Conservation (phyloP, 805 yeast species). For the Candida quercuum region DNA sequence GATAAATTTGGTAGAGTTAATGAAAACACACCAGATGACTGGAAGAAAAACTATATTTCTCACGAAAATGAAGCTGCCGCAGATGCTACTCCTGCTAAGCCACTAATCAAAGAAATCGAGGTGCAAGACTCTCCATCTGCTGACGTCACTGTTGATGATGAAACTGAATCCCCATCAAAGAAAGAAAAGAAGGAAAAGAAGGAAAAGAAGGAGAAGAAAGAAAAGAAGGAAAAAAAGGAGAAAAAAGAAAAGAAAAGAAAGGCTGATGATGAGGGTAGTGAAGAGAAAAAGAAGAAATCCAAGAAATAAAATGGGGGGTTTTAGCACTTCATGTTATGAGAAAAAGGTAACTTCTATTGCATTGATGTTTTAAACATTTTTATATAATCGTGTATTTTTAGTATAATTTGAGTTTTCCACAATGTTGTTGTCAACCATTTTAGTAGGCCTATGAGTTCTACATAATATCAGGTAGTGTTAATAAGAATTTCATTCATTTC, state of each 20-base stretch:
- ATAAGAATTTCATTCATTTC: no score
- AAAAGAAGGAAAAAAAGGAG: conserved; percentile 52
- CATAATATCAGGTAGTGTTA: no score
- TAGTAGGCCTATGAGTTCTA: no score
- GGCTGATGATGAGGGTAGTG: conserved; percentile 46
- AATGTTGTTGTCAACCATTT: no score
- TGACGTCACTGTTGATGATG: conserved; percentile 22
- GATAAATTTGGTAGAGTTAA: conserved; percentile 93
- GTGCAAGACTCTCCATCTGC: conserved; percentile 23
- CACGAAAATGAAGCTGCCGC: conserved; percentile 50
- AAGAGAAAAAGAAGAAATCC: conserved; percentile 45
- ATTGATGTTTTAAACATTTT: background rate
- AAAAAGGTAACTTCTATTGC: background rate
- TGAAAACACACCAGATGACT: conserved; percentile 87
- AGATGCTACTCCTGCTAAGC: conserved; percentile 34
- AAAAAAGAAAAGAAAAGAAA: conserved; percentile 52
- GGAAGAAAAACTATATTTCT: conserved; percentile 84
- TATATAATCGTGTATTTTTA: background rate
- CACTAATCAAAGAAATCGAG: conserved; percentile 40
- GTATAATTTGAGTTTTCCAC: background rate
- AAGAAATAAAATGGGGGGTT: conserved; percentile 29
- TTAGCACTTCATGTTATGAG: no score
- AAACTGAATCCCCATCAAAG: conserved; percentile 19
- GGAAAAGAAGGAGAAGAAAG: conserved; percentile 51
- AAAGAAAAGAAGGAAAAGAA: conserved; percentile 43